Evolutionary conservation across 2,329 filamentous ascomycete genomes (phyloP), one percentile per base, ranked within the genome.

Genomic region (Xylaria sp.): DNA sequence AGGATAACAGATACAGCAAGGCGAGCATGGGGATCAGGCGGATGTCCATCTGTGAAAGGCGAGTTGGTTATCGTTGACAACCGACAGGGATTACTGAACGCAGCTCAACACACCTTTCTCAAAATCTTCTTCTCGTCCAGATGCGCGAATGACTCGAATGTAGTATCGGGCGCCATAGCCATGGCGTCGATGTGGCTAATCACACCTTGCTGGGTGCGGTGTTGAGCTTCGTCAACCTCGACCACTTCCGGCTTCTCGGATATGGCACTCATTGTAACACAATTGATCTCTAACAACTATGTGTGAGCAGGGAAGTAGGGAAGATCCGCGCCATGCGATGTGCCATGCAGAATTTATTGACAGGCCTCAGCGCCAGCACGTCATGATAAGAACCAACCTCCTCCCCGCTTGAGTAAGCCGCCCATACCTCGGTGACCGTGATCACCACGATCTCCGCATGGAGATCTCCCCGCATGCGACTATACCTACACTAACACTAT

Each of bases 1-100:
- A 93, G 31, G 89, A 90, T 0, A 93, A 83, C 0, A 93, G 81
- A 73, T 92, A 93, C 0, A 93, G 83, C 31, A 88, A 58, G 10
- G 92, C 83, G 85, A 96, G 75, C 90, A 86, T 85, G 0, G 89
- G 89, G 15, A 87, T 85, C 26, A 87, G 74, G 3, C 82, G 83
- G 26, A 83, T 69, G 62, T 87, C 85, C 81, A 87, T 86, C 84
- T 86, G 42, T 20, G 13, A 49, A 44, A 53, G 36, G 54, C 58
- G 23, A 59, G 59, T 53, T 9, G 11, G 54, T 40, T 62, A 11
- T 51, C 42, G 26, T 46, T 3, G 17, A n/a, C 17, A 57, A 38
- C 26, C 11, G n/a, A 13, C 3, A 38, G 10, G n/a, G 23, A 44
- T 51, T 13, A 9, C n/a, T 48, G 6, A n/a, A 6, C 10, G 6